These are phyloP conservation scores for Parasitella parasitica DNA, from an alignment of 371 early-diverging fungal genomes.

Conservation along the genomic window DNA sequence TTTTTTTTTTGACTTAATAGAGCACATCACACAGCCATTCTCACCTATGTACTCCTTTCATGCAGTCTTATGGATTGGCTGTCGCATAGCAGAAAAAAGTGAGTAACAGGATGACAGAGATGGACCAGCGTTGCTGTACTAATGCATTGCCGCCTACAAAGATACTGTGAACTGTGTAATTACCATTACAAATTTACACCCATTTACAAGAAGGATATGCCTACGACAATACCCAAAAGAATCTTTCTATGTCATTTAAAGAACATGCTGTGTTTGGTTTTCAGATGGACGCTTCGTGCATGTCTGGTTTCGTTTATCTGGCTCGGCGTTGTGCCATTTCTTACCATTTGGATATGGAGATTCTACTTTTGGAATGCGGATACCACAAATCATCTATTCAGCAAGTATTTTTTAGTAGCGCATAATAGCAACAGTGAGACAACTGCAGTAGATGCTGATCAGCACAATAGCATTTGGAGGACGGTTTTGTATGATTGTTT, in stretches of 20 bases:
- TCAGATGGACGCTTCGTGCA: background rate
- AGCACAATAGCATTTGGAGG: background rate
- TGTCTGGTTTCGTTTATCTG: background rate
- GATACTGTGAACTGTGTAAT: slow-evolving; percentile 89
- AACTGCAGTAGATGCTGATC: background rate
- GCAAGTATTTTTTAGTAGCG: background rate
- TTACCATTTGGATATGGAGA: slow-evolving; percentile 13
- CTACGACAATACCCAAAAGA: slow-evolving; percentile 60
- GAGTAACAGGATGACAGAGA: too few relatives aligned
- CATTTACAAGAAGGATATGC: slow-evolving; percentile 75
- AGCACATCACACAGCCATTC: background rate
- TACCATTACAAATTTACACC: slow-evolving; percentile 81
- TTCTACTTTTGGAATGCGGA: slow-evolving; percentile 3
- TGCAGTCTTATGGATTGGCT: slow-evolving; percentile 83
- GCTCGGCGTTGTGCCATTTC: slow-evolving; percentile 2
- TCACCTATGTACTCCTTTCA: background rate
- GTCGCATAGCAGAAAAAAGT: slow-evolving; percentile 77
- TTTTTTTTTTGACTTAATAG: too few relatives aligned
- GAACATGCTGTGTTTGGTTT: background rate
- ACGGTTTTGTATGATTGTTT: slow-evolving; percentile 77
- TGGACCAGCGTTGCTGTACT: too few relatives aligned
- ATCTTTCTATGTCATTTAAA: slow-evolving; percentile 32
- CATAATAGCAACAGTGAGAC: background rate
- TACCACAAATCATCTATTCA: background rate
- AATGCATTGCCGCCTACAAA: slow-evolving; percentile 11